Conservation (phyloP, 169 alveolate species). For the Eimeria necatrix region DNA sequence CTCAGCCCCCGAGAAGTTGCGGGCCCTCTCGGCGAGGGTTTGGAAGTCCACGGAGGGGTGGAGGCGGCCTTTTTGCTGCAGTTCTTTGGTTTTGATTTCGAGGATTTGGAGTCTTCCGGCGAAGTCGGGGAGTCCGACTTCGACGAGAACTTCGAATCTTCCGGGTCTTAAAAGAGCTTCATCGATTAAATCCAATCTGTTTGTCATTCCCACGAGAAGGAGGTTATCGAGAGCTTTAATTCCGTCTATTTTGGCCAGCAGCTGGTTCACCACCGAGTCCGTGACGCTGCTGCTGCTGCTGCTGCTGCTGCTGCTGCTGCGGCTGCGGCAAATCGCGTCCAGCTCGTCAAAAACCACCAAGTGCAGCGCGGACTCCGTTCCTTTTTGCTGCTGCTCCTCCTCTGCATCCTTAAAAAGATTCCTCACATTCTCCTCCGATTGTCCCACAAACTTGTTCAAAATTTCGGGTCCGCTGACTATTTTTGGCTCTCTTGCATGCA, state of each 20-base stretch:
- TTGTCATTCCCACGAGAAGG: conserved; percentile 99
- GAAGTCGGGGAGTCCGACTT: conserved; percentile 98
- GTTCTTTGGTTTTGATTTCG: conserved; percentile 98
- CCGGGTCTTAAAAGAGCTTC: conserved; percentile 99
- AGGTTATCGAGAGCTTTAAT: conserved; percentile 98
- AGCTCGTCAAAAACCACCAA: conserved; percentile 99
- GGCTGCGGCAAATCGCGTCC: conserved; percentile 99
- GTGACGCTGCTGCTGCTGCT: conserved; percentile 88
- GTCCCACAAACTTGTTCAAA: conserved; percentile 96
- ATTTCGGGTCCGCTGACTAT: conserved; percentile 93
- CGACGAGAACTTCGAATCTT: conserved; percentile 98
- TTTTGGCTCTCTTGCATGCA: conserved; percentile 97
- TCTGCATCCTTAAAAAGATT: conserved; percentile 99
- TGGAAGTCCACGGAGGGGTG: conserved; percentile 93
- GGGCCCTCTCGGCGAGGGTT: conserved; percentile 95
- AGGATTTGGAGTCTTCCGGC: conserved; percentile 98
- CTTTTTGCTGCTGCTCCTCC: conserved; percentile 94
- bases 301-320: conserved; percentile 91
- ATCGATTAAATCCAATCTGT: conserved; percentile 98
- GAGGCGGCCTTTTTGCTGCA: conserved; percentile 91
- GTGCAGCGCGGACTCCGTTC: conserved; percentile 98
- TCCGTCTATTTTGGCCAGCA: conserved; percentile 99
- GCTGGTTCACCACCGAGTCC: conserved; percentile 99
- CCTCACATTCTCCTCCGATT: conserved; percentile 99
- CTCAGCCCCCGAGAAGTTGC: conserved; percentile 99